phyloP scores from a whole-genome alignment of 306 rosid genomes.

The Carpinus fangiana region DNA sequence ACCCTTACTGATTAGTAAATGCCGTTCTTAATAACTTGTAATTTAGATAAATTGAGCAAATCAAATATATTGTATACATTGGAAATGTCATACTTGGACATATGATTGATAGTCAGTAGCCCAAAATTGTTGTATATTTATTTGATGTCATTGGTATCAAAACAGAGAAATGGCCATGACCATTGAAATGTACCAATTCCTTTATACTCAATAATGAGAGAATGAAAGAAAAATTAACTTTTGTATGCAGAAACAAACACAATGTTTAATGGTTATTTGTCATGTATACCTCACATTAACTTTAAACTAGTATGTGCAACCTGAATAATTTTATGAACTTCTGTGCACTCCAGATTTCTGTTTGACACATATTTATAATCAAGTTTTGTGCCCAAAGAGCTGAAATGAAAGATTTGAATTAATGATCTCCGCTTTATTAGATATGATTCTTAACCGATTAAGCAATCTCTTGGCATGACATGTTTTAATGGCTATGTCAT shows the following conservation, averaged over 20 bases:
- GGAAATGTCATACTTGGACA: background rate
- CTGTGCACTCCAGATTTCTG: background rate
- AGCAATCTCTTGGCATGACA: no score
- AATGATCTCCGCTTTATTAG: no score
- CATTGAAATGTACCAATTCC: background rate
- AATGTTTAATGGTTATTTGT: background rate
- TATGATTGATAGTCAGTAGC: background rate
- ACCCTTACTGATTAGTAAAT: conserved; percentile 40
- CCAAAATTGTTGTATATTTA: background rate
- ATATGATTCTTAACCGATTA: no score
- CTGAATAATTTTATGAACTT: background rate
- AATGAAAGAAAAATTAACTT: background rate
- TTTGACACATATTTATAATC: background rate
- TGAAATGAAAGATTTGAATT: no score
- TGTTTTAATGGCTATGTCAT: no score
- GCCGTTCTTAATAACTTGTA: background rate
- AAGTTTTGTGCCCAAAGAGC: background rate
- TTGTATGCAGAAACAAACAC: background rate
- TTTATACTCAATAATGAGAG: background rate
- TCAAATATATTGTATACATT: background rate
- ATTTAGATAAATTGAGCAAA: background rate
- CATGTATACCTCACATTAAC: background rate
- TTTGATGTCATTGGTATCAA: background rate
- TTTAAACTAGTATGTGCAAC: background rate
- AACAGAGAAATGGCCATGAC: background rate